Conservation (phyloP, 139 green algal genomes). For the Closterium sp. region DNA sequence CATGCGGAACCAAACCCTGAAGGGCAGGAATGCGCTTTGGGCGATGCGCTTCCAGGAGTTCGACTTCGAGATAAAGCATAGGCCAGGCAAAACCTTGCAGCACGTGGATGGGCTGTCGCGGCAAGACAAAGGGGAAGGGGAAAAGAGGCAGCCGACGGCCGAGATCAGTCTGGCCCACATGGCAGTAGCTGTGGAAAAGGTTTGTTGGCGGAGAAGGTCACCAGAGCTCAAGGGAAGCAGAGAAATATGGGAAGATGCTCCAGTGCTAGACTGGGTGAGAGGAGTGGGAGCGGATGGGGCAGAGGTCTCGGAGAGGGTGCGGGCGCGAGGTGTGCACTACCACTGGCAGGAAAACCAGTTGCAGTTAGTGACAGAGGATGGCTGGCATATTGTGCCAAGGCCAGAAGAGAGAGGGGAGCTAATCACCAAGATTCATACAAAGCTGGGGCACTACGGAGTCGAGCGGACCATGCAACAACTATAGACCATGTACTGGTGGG, state of each 20-base stretch:
- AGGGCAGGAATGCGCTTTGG: too few relatives aligned
- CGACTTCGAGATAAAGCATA: too few relatives aligned
- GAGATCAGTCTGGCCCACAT: background rate
- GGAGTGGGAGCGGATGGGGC: background rate
- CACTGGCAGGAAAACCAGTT: background rate
- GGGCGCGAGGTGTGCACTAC: background rate
- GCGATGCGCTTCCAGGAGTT: too few relatives aligned
- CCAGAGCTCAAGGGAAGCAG: background rate
- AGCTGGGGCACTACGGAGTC: constrained; percentile 7
- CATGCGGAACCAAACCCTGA: too few relatives aligned
- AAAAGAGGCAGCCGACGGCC: background rate
- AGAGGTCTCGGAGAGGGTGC: background rate
- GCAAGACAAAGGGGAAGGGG: too few relatives aligned
- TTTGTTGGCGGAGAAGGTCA: background rate
- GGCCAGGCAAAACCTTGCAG: too few relatives aligned
- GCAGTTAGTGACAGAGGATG: background rate
- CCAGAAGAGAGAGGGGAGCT: too few relatives aligned
- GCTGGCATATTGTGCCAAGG: background rate
- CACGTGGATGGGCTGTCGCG: too few relatives aligned
- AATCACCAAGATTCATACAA: background rate
- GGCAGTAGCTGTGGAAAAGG: background rate
- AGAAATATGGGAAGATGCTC: too few relatives aligned
- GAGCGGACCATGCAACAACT: background rate
- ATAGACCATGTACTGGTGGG: background rate
- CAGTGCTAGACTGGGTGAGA: background rate